Evolutionary conservation across 176 grass and related monocot species (phyloP).

Genomic region (Zea luxurians): DNA sequence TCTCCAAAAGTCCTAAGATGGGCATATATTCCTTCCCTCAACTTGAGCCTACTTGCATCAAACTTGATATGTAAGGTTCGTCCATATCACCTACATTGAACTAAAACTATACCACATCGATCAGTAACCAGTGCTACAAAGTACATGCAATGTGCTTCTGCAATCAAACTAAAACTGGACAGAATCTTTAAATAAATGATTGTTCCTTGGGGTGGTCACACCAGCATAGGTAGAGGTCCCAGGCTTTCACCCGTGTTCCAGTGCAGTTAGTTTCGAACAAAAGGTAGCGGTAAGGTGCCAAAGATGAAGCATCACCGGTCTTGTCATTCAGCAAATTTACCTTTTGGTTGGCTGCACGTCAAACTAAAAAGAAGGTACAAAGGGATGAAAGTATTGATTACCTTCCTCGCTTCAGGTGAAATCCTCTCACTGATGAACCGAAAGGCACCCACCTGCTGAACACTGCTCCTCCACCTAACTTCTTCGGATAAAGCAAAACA

Average conservation of each 20-base stretch:
- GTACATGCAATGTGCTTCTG: neutral
- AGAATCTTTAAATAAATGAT: neutral
- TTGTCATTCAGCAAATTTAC: neutral
- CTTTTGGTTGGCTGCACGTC: neutral
- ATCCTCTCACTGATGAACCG: slow-evolving; percentile 68
- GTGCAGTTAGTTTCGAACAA: neutral
- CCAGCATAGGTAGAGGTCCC: neutral
- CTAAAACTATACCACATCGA: neutral
- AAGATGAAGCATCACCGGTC: slow-evolving; percentile 10
- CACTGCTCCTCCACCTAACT: slow-evolving; percentile 70
- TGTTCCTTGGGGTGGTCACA: neutral
- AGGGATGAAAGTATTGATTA: neutral
- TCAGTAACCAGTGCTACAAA: neutral
- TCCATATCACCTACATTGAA: neutral
- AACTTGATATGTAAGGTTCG: neutral
- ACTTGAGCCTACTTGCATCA: slow-evolving; percentile 1
- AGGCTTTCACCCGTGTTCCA: neutral
- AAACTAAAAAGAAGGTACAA: slow-evolving; percentile 10
- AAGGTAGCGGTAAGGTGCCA: neutral
- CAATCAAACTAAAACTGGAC: neutral
- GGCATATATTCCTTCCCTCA: neutral
- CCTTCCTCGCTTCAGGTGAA: slow-evolving; percentile 79
- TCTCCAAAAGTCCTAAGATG: neutral
- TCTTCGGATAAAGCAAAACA: slow-evolving; percentile 85
- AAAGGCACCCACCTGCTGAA: slow-evolving; percentile 96